Conservation (phyloP, 1,139 yeast genomes). For the Waltiozyma sp. region DNA sequence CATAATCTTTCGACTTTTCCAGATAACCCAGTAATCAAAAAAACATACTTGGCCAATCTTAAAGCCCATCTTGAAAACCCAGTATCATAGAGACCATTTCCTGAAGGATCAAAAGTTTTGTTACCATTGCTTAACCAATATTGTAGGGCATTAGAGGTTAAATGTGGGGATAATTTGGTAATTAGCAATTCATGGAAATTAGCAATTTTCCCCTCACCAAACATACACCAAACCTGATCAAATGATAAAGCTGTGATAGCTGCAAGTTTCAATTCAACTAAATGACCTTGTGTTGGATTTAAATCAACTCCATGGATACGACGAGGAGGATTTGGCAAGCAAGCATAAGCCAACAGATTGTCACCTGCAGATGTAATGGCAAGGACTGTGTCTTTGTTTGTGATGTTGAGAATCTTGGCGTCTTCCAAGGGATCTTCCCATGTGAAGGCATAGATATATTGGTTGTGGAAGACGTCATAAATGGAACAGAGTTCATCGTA, state of each 20-base stretch:
- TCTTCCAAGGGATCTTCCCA: conserved; percentile 91
- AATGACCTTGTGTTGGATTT: conserved; percentile 75
- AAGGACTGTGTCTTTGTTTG: conserved; percentile 56
- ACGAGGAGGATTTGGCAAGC: conserved; percentile 56
- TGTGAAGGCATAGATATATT: conserved; percentile 76
- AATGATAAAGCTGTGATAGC: conserved; percentile 47
- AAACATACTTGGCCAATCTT: conserved; percentile 51
- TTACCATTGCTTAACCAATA: conserved; percentile 64
- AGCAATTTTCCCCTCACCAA: conserved; percentile 62
- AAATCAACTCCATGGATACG: conserved; percentile 78
- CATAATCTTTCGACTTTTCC: conserved; percentile 45
- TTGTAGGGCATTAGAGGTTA: conserved; percentile 74
- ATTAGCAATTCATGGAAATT: conserved; percentile 42
- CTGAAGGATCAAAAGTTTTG: conserved; percentile 39
- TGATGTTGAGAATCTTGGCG: conserved; percentile 49
- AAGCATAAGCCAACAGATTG: conserved; percentile 63
- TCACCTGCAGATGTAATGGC: conserved; percentile 87
- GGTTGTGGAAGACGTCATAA: conserved; percentile 63
- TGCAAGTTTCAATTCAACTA: conserved; percentile 69
- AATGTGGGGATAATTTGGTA: conserved; percentile 48
- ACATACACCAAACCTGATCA: conserved; percentile 59
- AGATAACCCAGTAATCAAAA: conserved; percentile 43
- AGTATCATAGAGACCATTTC: conserved; percentile 62
- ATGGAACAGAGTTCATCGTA: conserved; percentile 61
- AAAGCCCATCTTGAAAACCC: conserved; percentile 85